Base-by-base conservation (phyloP, 208 protist genomes). In the Acanthamoeba triangularis region DNA sequence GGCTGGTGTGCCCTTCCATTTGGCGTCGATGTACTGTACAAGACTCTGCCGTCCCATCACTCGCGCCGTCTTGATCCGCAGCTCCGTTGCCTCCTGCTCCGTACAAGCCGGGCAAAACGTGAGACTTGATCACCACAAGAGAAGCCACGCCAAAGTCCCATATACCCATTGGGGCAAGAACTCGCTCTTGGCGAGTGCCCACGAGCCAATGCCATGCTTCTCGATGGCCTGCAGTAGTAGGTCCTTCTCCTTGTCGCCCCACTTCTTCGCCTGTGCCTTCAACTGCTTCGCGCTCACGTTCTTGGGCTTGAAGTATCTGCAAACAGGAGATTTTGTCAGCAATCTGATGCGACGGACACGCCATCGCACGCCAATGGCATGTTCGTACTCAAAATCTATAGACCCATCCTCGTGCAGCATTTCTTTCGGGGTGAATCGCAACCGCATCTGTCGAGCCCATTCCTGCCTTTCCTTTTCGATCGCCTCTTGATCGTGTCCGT, bases 301-400 rank as follows among this genome's bases (percentile, higher is more conserved):
- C 84, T 91, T 91, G 2, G 84, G 84, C 28, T 91, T 91, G 23
- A 91, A 91, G 35, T 91, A 91, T 1, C 84, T 91, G 80, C 14
- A 82, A 1, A 82, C 20, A 44, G 30, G 74, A 82, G n/a, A 49
- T 82, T 82, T 41, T 3, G 14, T 82, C 14, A 82, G n/a, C 14
- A 82, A 82, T 35, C 59, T 28, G 16, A 59, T 59, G 52, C 52
- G 52, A 59, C 52, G n/a, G n/a, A n/a, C n/a, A n/a, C n/a, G n/a
- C n/a, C n/a, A n/a, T 11, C 49, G 49, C 7, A 52, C 7, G 49
- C 11, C 49, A 52, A 52, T 14, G 49, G 72, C 4, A 1, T 23
- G 14, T 4, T 0, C 37, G 76, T 30, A 91, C 84, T 91, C 84
- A 49, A 74, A 63, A 49, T 91, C 63, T 16, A 91, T 63, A 13